Conservation (phyloP, 2,329 filamentous ascomycete species). For the Penicillium sp. region DNA sequence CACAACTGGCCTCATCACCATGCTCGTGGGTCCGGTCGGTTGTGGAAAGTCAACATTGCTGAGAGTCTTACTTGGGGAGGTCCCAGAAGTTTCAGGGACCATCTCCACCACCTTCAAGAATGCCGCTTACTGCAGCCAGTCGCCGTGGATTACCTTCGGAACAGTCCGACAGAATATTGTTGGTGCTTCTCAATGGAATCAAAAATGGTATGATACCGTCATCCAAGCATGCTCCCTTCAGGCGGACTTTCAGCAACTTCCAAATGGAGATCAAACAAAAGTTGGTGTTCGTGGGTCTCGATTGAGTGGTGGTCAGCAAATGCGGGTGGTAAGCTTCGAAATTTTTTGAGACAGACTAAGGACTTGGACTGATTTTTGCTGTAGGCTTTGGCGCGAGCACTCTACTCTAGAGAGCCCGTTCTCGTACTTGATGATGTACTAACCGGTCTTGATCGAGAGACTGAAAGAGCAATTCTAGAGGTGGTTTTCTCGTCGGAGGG, state of each 20-base stretch:
- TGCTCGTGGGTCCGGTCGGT: conserved; percentile 30
- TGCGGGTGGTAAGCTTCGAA: conserved; percentile 33
- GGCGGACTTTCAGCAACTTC: conserved; percentile 23
- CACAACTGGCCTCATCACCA: conserved; percentile 15
- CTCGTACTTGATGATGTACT: conserved; percentile 56
- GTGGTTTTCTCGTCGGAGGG: conserved; percentile 50
- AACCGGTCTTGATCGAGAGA: conserved; percentile 52
- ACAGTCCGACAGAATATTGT: conserved; percentile 26
- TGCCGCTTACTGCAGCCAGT: conserved; percentile 30
- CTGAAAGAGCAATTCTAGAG: conserved; percentile 49
- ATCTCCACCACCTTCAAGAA: conserved; percentile 23
- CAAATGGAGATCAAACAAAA: conserved; percentile 32
- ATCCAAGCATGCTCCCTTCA: conserved; percentile 20
- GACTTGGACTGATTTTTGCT: not conserved
- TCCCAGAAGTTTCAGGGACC: conserved; percentile 21
- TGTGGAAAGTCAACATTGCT: conserved; percentile 32
- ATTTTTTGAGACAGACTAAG: not conserved
- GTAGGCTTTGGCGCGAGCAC: conserved; percentile 51
- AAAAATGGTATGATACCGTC: conserved; percentile 21
- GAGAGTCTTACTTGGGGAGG: conserved; percentile 26
- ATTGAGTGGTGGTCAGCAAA: conserved; percentile 30
- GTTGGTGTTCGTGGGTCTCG: conserved; percentile 31
- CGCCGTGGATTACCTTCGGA: conserved; percentile 30
- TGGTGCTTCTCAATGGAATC: conserved; percentile 22
- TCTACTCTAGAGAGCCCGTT: conserved; percentile 51